Percentiles rank a stretch among this genome's conserved stretches.
Evolutionary conservation across 1,139 yeast genomes (phyloP).

Genomic region (Yamadazyma trypodendri): DNA sequence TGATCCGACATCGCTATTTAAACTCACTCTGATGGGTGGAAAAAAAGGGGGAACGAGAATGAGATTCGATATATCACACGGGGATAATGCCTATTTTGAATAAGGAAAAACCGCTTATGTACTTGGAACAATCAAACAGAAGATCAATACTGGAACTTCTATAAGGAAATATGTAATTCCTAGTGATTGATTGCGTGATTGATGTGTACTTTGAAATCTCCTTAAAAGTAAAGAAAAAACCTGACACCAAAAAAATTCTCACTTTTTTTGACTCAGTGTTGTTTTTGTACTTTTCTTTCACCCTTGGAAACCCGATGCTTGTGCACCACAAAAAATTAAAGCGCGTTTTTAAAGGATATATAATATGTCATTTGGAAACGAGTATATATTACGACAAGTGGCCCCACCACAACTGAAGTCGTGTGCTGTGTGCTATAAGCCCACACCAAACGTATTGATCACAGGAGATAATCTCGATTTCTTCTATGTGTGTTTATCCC

Average conservation of each 20-base stretch:
- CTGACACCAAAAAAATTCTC: slow-evolving; percentile 10
- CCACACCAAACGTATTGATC: slow-evolving; percentile 61
- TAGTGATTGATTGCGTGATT: neutral
- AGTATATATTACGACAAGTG: slow-evolving; percentile 56
- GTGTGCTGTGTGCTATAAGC: slow-evolving; percentile 67
- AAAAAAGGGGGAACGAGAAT: neutral
- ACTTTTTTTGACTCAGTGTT: slow-evolving; percentile 3
- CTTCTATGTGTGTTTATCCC: slow-evolving; percentile 68
- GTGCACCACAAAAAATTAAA: neutral
- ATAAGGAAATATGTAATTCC: neutral
- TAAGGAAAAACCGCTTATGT: neutral
- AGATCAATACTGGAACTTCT: no score
- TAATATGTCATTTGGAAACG: slow-evolving; percentile 45
- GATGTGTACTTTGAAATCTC: neutral
- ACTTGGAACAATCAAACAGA: neutral
- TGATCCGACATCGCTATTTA: slow-evolving; percentile 46
- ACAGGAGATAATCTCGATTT: slow-evolving; percentile 54
- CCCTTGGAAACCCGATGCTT: neutral
- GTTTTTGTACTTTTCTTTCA: neutral
- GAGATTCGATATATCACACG: slow-evolving; percentile 2
- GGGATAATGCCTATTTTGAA: neutral
- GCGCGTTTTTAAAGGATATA: neutral
- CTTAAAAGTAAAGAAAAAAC: neutral
- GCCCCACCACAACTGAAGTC: slow-evolving; percentile 56
- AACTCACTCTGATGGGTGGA: no score